These are phyloP conservation scores for Penicillium canariense DNA, from an alignment of 495 filamentous ascomycete species.

Conservation along the genomic window DNA sequence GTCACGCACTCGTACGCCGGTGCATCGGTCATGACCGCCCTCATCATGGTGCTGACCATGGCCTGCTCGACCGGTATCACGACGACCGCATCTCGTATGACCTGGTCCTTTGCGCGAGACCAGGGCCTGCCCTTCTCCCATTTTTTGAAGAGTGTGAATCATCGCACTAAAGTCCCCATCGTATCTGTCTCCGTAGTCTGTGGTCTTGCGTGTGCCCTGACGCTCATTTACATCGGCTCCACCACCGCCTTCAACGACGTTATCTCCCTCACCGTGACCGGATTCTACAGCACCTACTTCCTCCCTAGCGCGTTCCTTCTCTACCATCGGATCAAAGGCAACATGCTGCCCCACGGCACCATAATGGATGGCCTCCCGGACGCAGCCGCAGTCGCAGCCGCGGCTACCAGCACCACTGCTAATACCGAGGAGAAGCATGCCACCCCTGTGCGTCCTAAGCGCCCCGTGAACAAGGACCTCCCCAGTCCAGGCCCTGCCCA, in stretches of 20 bases:
- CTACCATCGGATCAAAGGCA: constrained; percentile 32
- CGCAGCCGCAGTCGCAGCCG: constrained; percentile 1
- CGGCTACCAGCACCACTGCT: constrained; percentile 1
- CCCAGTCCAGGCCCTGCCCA: constrained; percentile 4
- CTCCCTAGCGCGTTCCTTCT: constrained; percentile 41
- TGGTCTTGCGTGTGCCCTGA: constrained; percentile 38
- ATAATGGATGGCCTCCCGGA: constrained; percentile 23
- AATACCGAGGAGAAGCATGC: constrained; percentile 14
- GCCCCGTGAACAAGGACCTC: constrained; percentile 7
- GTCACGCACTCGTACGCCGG: constrained; percentile 17
- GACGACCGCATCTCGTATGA: constrained; percentile 49
- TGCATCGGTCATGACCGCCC: constrained; percentile 27
- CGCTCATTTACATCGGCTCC: constrained; percentile 51
- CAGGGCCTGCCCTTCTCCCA: constrained; percentile 43
- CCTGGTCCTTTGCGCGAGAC: constrained; percentile 55
- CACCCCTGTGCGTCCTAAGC: constrained; percentile 15
- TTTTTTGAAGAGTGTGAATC: constrained; percentile 31
- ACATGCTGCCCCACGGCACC: constrained; percentile 28
- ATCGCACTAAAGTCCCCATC: constrained; percentile 32
- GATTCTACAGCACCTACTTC: constrained; percentile 43
- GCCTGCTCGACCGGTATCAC: constrained; percentile 35
- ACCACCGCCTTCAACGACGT: constrained; percentile 49
- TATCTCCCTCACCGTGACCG: constrained; percentile 41
- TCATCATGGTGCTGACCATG: constrained; percentile 37
- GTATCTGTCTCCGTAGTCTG: constrained; percentile 36